These are phyloP conservation scores for Gonapodya sp. DNA, from an alignment of 192 early-diverging fungal species.

Conservation along the genomic window DNA sequence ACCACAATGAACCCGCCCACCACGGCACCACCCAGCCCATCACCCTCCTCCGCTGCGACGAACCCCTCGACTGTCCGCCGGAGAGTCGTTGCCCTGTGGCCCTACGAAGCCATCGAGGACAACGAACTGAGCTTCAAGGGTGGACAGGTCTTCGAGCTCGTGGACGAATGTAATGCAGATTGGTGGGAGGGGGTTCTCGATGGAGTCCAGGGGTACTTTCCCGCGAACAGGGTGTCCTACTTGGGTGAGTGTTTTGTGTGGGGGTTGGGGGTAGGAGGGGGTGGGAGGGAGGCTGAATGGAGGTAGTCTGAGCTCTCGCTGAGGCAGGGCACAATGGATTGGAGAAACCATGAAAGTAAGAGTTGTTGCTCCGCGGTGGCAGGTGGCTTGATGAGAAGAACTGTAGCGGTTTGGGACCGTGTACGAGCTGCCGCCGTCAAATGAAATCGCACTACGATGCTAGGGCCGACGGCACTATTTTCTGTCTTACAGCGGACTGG, in stretches of 20 bases:
- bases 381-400: not conserved
- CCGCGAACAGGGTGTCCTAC: slow-evolving; percentile 7
- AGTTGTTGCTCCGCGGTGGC: not conserved
- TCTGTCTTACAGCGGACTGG: no score
- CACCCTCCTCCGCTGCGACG: no score
- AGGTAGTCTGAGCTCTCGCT: no score
- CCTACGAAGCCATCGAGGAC: slow-evolving; percentile 9
- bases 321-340: not conserved
- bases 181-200: slow-evolving; percentile 9
- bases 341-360: not conserved
- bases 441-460: no score
- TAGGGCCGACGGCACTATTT: no score
- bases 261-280: no score
- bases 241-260: not conserved
- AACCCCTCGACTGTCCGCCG: no score
- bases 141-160: not conserved
- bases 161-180: not conserved
- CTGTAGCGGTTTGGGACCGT: not conserved
- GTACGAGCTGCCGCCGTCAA: not conserved
- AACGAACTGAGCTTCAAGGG: not conserved
- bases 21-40: no score
- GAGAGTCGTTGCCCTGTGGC: not conserved
- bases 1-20: no score
- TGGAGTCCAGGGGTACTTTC: not conserved
- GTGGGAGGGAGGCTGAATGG: no score